phyloP scores from a whole-genome alignment of 2,329 filamentous ascomycete genomes.

The Ascosphaera apis region DNA sequence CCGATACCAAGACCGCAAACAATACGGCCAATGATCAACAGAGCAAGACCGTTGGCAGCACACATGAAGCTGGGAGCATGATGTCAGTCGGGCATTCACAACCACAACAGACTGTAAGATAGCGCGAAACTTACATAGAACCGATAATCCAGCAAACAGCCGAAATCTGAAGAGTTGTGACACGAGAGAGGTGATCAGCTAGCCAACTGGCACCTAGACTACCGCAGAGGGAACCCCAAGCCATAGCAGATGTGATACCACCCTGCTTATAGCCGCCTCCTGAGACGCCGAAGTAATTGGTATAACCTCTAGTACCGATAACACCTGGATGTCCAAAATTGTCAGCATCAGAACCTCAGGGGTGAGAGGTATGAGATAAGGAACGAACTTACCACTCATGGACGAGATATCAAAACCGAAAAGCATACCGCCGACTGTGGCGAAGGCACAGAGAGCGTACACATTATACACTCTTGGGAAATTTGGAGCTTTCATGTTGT shows the following conservation, averaged over 20 bases:
- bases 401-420: slow-evolving; percentile 37
- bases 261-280: background rate
- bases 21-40: slow-evolving; percentile 18
- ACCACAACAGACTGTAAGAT: slow-evolving; percentile 12
- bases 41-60: slow-evolving; percentile 11
- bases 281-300: background rate
- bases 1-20: slow-evolving; percentile 21
- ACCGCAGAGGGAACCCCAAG: background rate
- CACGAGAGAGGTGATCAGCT: background rate
- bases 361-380: no score
- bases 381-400: slow-evolving; percentile 13
- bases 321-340: background rate
- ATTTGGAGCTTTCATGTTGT: background rate
- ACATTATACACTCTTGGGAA: slow-evolving; percentile 1
- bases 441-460: background rate
- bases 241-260: slow-evolving; percentile 1
- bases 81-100: slow-evolving; percentile 13
- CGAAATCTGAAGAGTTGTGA: background rate
- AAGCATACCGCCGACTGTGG: slow-evolving; percentile 23
- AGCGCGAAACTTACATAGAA: background rate
- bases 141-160: slow-evolving; percentile 1
- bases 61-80: slow-evolving; percentile 8
- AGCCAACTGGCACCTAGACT: background rate
- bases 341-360: no score
- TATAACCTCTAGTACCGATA: background rate